Base-by-base conservation (phyloP, 2,329 filamentous ascomycete genomes). In the Exophiala bonariae region DNA sequence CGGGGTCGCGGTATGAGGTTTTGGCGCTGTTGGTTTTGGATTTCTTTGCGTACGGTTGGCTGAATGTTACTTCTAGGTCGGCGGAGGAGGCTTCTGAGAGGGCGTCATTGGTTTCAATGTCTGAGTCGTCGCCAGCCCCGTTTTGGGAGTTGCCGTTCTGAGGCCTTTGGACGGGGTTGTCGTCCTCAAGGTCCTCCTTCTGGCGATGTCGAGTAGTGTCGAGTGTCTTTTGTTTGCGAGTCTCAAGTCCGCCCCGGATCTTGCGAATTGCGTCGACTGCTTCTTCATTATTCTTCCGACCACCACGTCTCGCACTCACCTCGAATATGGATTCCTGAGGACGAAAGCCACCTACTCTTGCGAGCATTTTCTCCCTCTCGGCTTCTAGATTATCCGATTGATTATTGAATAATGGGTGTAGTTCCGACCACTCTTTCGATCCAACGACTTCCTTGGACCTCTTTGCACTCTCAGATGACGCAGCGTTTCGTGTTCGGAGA, bases 271-370 rank as follows among this genome's bases (percentile, higher is more conserved):
- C 70, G 35, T 78, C 64, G 72, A 82, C 36, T 76, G 83, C 44
- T 78, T 85, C 50, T 86, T 89, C 65, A 78, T 85, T 64, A 80
- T 80, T 61, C 85, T 80, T 62, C 86, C 78, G 76, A 56, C 87
- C 85, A 31, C 83, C 86, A 51, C 84, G 80, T 58, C 85, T 82
- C 5, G 87, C 87, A 55, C 87, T 87, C 54, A 96, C 85, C 67
- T 99, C 93, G 59, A 99, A 99, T n/a, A 99, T 89, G 0, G 92
- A 97, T 68, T 99, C 93, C 34, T 85, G 78, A 0, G 95, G 93
- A 59, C 89, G 82, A 71, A 93, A 99, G 2, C 86, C 86, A 60
- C 89, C 91, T 47, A 99, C 89, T 49, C 85, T 82, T 23, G 89
- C 89, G 22, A 99, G 75, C 88, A 99, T 95, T 41, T 86, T 83